These are phyloP conservation scores for Hypoxylon perforatum DNA, from an alignment of 495 filamentous ascomycete species.

Conservation along the genomic window DNA sequence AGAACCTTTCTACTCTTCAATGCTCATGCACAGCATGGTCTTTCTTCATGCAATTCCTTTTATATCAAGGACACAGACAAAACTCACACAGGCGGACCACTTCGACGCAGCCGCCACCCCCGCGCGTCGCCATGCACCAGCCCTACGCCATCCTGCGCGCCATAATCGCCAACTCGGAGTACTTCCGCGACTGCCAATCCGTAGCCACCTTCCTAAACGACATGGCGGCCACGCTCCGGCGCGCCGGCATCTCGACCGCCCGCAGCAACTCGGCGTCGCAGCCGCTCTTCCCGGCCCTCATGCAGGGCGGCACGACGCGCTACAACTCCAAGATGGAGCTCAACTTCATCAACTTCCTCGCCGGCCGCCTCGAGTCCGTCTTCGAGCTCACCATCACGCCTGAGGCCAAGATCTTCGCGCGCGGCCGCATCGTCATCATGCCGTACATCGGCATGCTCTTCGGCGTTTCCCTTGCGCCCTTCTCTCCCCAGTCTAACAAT, in stretches of 20 bases:
- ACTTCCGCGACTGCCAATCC: constrained; percentile 33
- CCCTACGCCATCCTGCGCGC: constrained; percentile 46
- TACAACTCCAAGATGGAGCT: constrained; percentile 42
- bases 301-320: constrained; percentile 17
- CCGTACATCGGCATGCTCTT: constrained; percentile 46
- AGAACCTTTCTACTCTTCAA: constrained; percentile 64
- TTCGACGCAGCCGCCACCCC: constrained; percentile 67
- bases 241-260: constrained; percentile 43
- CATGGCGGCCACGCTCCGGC: constrained; percentile 32
- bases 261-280: constrained; percentile 30
- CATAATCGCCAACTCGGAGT: constrained; percentile 40
- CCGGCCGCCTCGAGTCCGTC: constrained; percentile 34
- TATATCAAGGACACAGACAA: constrained; percentile 77
- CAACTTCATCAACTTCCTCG: constrained; percentile 40
- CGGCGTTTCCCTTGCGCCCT: constrained; percentile 47
- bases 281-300: constrained; percentile 17
- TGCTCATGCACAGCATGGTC: constrained; percentile 44
- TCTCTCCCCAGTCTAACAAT: background rate
- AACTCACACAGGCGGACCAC: constrained; percentile 72
- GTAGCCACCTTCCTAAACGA: constrained; percentile 37
- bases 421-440: constrained; percentile 39
- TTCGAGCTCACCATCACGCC: constrained; percentile 57
- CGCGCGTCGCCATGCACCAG: constrained; percentile 39
- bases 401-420: constrained; percentile 46
- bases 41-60: constrained; percentile 72